phyloP scores from a whole-genome alignment of 192 early-diverging fungal genomes.

The Mortierella alpina region DNA sequence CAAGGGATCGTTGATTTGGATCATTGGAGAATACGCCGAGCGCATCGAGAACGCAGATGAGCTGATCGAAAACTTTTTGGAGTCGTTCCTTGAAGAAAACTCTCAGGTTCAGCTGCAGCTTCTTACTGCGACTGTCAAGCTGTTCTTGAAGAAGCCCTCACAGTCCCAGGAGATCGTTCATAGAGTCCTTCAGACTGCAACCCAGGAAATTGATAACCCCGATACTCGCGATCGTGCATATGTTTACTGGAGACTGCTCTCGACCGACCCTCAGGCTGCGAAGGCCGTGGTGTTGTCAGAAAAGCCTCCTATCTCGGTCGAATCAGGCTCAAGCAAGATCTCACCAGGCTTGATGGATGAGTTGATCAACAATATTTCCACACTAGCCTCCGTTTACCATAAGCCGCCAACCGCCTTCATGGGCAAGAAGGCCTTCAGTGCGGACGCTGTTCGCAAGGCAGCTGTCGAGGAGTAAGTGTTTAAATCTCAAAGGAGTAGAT shows the following conservation, averaged over 20 bases:
- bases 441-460: slow-evolving; percentile 63
- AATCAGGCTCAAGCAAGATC: slow-evolving; percentile 65
- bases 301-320: slow-evolving; percentile 85
- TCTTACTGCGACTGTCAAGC: slow-evolving; percentile 90
- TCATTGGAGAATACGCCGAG: slow-evolving; percentile 96
- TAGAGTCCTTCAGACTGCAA: slow-evolving; percentile 86
- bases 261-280: slow-evolving; percentile 92
- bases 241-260: slow-evolving; percentile 97
- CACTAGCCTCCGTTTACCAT: slow-evolving; percentile 95
- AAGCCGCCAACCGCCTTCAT: slow-evolving; percentile 87
- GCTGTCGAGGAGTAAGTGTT: slow-evolving; percentile 54
- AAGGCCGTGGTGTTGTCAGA: slow-evolving; percentile 92
- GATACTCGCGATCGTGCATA: slow-evolving; percentile 97
- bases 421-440: slow-evolving; percentile 68
- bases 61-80: slow-evolving; percentile 81
- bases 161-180: slow-evolving; percentile 90
- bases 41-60: slow-evolving; percentile 85
- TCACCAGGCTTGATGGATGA: slow-evolving; percentile 85
- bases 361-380: slow-evolving; percentile 86
- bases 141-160: slow-evolving; percentile 92
- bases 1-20: slow-evolving; percentile 93
- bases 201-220: slow-evolving; percentile 90
- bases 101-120: slow-evolving; percentile 91
- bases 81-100: slow-evolving; percentile 90
- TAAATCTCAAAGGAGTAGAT: neutral